Evolutionary conservation across 2,329 filamentous ascomycete genomes (phyloP).

Genomic region (Phyllosticta citrichinensis): DNA sequence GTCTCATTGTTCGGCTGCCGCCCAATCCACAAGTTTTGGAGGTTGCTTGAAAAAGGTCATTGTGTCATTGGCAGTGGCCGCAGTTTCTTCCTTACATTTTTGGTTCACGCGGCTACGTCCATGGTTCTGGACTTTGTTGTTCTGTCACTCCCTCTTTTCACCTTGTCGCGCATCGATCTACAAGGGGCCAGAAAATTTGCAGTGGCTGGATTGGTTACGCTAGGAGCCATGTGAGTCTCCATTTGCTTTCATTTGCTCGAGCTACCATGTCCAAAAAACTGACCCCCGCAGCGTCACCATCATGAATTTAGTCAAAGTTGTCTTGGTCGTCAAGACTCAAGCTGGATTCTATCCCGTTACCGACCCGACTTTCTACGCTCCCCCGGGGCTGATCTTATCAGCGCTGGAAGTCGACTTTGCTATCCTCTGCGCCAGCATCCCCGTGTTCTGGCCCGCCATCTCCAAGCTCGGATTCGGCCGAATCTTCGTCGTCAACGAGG

Average conservation of each 20-base stretch:
- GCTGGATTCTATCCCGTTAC: constrained; percentile 23
- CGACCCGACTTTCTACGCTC: constrained; percentile 23
- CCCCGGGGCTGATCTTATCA: constrained; percentile 22
- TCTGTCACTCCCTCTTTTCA: constrained; percentile 21
- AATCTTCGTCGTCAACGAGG: constrained; percentile 30
- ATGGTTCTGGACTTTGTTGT: constrained; percentile 25
- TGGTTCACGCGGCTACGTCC: constrained; percentile 22
- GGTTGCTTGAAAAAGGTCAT: constrained; percentile 14
- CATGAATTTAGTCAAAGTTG: constrained; percentile 22
- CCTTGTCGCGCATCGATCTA: constrained; percentile 22
- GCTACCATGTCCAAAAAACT: background rate
- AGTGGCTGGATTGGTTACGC: constrained; percentile 2
- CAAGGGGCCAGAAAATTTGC: constrained; percentile 22
- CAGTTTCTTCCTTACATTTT: constrained; percentile 21
- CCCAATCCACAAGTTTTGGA: constrained; percentile 24
- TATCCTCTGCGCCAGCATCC: constrained; percentile 27
- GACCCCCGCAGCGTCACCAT: constrained; percentile 17
- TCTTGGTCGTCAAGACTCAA: constrained; percentile 19
- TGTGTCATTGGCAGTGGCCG: constrained; percentile 23
- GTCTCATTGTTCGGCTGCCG: constrained; percentile 23
- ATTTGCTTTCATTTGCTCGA: background rate
- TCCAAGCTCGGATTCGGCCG: constrained; percentile 21
- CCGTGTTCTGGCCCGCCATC: constrained; percentile 30
- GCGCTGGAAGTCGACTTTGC: constrained; percentile 29
- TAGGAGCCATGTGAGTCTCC: constrained; percentile 24